Evolutionary conservation across 2,329 filamentous ascomycete species (phyloP), one percentile per base, ranked within the genome.

Genomic region (Fusarium tjaetaba): DNA sequence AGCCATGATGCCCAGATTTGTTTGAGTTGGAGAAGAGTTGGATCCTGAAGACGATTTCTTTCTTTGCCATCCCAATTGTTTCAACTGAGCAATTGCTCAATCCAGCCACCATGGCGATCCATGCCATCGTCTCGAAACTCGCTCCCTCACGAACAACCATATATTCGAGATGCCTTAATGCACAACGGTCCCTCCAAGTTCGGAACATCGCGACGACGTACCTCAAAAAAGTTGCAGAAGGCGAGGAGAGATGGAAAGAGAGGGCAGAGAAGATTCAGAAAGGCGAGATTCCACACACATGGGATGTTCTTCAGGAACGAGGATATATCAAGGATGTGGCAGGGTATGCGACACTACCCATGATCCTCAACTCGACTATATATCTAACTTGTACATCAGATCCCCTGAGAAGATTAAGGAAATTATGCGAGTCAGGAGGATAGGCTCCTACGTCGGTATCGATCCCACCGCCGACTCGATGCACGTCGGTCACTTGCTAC

Each of bases 391-490:
- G 20, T 43, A 16, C 16, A 43, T 39, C 61, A 86, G 85, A 45
- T 83, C 87, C 64, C 81, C 87, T 46, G 76, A 85, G 4, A 84
- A 85, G 49, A 87, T 96, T 77, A 87, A 90, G 59, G 86, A 88
- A 72, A 84, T 93, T 28, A 88, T 96, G 84, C 88, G 86, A 10
- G 81, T 84, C 32, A 91, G 91, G 79, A 87, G 91, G 70, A 89
- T 94, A 75, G 92, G 91, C 70, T 91, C 89, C 67, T 97, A 97
- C 78, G 92, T 94, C 60, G 94, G 94, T 75, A 89, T 96, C 77
- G 94, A 97, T 79, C 93, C 94, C 10, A 96, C 94, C 1, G 93
- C 93, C 20, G 86, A 89, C 63, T 96, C 94, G 5, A 85, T 96
- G 67, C 94, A 97, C 77, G 86, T 96, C 52, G 94, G 94, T 65